Evolutionary conservation across 192 early-diverging fungal species (phyloP), one percentile per base, ranked within the genome.

Genomic region (Polychytrium aggregatum): DNA sequence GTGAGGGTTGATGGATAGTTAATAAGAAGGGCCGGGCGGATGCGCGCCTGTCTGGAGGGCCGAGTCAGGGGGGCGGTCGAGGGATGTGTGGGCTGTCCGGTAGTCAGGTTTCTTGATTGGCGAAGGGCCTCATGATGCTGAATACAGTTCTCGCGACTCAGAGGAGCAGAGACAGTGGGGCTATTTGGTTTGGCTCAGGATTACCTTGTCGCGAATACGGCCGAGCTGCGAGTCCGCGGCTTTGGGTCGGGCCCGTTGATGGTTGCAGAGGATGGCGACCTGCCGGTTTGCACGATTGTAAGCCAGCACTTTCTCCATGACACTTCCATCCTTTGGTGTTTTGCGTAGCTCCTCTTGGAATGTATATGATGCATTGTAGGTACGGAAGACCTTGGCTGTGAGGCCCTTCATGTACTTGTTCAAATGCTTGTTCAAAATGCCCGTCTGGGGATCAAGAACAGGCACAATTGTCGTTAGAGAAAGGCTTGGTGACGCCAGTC

Each of bases 371-470:
- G 95, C 95, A 55, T 98, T 98, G 65, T 79, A 95, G 21, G 95
- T 98, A 88, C 95, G 92, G 70, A 98, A 98, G 14, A 98, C 95
- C 63, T 98, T 98, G 40, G 92, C 95, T 4, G 89, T 91, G 41
- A 98, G 63, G 4, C 92, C 91, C 13, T 75, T 67, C 91, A 95
- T 96, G 53, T 85, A 79, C 29, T 52, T 78, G 25, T 79, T 77
- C 46, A 98, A 59, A 57, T 93, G 84, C 65, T 88, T 95, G 64
- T 98, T 98, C 44, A 98, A 67, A 34, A 65, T 52, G 0, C 76
- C 48, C 2, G 92, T 88, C 79, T 88, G 57, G 20, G 37, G 11
- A 33, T 13, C 4, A 44, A 31, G n/a, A 33, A 33, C 31, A 33
- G 4, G 31, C 1, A 22, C 2, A 30, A 25, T 41, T 6, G 31